Percentiles rank a stretch among this genome's conserved stretches.
Conservation (phyloP, 306 rosid genomes). For the Hippophae gyantsensis region DNA sequence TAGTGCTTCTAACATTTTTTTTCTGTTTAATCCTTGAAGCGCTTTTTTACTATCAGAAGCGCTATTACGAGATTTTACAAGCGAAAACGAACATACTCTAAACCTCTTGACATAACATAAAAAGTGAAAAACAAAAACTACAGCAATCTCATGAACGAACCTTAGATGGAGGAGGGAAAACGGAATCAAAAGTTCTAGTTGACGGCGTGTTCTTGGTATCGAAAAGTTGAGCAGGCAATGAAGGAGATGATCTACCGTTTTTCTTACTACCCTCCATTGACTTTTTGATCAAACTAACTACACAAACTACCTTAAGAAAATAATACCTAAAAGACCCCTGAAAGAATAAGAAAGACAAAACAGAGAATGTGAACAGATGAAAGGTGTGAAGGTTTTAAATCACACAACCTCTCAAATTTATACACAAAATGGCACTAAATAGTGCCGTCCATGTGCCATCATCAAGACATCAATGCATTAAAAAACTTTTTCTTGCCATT, state of each 20-base stretch:
- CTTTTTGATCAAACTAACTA: background rate
- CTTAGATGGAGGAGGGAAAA: conserved; percentile 38
- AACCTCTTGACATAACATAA: too few relatives aligned
- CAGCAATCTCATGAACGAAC: conserved; percentile 4
- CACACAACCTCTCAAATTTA: conserved; percentile 15
- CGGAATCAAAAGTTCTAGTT: conserved; percentile 32
- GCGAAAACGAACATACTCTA: too few relatives aligned
- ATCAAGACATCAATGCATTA: background rate
- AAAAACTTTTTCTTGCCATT: background rate
- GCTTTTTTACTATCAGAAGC: too few relatives aligned
- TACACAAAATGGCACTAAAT: conserved; percentile 11
- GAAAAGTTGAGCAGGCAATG: conserved; percentile 41
- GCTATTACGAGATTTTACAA: too few relatives aligned
- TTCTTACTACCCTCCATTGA: conserved; percentile 28
- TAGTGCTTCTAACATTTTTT: too few relatives aligned
- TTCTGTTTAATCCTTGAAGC: too few relatives aligned
- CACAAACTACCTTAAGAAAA: conserved; percentile 1
- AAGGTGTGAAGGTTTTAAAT: conserved; percentile 4
- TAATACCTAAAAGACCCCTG: background rate
- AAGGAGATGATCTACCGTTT: conserved; percentile 25
- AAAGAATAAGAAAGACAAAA: conserved; percentile 8
- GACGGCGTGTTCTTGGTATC: conserved; percentile 32
- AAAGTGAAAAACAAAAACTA: too few relatives aligned
- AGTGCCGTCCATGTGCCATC: conserved; percentile 33
- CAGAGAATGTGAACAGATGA: conserved; percentile 9